phyloP scores from a whole-genome alignment of 192 early-diverging fungal genomes.

The Backusella tuberculispora region DNA sequence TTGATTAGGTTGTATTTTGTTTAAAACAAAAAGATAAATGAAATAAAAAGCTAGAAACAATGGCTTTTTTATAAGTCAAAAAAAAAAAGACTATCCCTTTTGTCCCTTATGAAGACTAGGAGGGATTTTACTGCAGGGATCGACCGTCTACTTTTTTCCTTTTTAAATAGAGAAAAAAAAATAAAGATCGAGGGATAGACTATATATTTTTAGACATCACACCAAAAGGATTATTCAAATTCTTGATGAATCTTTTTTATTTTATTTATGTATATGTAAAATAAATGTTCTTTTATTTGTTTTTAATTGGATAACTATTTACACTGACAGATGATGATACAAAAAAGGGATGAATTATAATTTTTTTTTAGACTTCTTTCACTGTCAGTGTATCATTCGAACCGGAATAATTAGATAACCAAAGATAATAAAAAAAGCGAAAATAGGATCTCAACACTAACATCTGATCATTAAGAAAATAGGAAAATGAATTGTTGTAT shows the following conservation, averaged over 20 bases:
- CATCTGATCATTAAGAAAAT: slow-evolving; percentile 8
- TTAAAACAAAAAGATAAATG: neutral
- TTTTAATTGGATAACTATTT: slow-evolving; percentile 12
- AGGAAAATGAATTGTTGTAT: slow-evolving; percentile 16
- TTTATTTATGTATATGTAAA: neutral
- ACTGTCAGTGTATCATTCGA: slow-evolving; percentile 12
- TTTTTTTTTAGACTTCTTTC: neutral
- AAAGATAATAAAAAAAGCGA: neutral
- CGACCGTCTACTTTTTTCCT: neutral
- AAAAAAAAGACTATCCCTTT: neutral
- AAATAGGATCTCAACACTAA: slow-evolving; percentile 7
- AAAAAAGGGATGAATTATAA: neutral
- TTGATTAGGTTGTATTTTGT: neutral
- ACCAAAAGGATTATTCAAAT: neutral
- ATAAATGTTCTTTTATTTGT: neutral
- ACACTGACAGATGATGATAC: slow-evolving; percentile 9
- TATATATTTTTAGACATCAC: neutral
- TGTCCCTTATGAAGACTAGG: neutral
- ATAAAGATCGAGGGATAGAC: neutral
- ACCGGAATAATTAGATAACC: neutral
- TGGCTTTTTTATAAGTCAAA: neutral
- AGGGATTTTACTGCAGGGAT: neutral
- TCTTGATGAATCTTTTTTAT: neutral
- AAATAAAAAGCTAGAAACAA: neutral
- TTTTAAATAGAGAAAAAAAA: neutral